These are phyloP conservation scores for Corymbia maculata DNA, from an alignment of 345 rosid species.

Conservation along the genomic window DNA sequence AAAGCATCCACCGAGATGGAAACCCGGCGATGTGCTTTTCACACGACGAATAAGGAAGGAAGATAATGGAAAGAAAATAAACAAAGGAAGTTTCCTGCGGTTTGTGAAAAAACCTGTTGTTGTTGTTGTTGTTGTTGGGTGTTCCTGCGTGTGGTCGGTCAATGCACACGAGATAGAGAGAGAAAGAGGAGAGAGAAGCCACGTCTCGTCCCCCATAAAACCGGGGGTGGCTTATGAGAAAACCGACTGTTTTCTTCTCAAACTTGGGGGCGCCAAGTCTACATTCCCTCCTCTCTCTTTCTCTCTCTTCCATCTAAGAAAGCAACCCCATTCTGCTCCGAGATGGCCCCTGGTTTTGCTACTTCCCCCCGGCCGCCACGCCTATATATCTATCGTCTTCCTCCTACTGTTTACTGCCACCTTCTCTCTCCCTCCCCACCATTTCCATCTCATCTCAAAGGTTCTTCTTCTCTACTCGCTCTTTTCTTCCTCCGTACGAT, in stretches of 20 bases:
- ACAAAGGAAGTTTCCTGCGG: background rate
- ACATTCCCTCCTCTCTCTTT: background rate
- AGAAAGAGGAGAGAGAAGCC: background rate
- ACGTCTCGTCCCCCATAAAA: background rate
- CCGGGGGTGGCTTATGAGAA: background rate
- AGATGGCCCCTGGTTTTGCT: constrained; percentile 58
- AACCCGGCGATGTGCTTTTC: background rate
- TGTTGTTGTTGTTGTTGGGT: background rate
- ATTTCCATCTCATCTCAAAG: background rate
- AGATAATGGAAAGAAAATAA: background rate
- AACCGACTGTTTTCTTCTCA: background rate
- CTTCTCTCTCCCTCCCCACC: background rate
- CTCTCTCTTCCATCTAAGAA: background rate
- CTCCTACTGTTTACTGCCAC: background rate
- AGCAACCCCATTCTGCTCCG: background rate
- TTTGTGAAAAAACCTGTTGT: background rate
- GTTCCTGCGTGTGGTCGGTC: background rate
- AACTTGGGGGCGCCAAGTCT: background rate
- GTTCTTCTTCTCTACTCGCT: background rate
- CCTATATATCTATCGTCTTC: background rate
- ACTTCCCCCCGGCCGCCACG: background rate
- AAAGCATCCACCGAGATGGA: background rate
- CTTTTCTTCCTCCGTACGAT: background rate
- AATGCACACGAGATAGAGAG: background rate
- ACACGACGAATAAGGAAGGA: background rate